Evolutionary conservation across 2,329 filamentous ascomycete genomes (phyloP), one percentile per base, ranked within the genome.

Genomic region (Colletotrichum melonis): DNA sequence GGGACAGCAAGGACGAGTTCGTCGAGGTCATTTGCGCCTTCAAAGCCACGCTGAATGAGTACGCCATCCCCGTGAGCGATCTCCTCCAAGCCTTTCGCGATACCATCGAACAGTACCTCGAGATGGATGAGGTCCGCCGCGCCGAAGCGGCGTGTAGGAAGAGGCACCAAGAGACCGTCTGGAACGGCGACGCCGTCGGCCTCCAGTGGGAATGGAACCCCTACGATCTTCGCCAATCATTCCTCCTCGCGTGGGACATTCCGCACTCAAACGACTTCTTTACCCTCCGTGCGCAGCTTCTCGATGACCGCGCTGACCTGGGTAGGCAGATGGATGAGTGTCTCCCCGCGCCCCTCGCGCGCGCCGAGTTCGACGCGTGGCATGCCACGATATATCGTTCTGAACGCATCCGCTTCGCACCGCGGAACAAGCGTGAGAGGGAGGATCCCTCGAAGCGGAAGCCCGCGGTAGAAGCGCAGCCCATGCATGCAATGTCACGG

Each of bases 31-130:
- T 42, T 1, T 72, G 69, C 59, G 69, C 58, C 22, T 72, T 72
- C 69, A 68, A 63, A 42, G 58, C 69, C 38, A 72, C 69, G 12
- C 38, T 72, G 19, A 54, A 69, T 42, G 22, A 35, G 19, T 72
- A 63, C 54, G 69, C 65, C 58, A 58, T 59, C 14, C 64, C 65
- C 1, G 22, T 63, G 1, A 22, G 38, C 42, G 12, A 26, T 5
- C 58, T 68, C 58, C 38, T 72, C n/a, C 6, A n/a, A 22, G 28
- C 49, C 16, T 72, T 72, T 6, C 16, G 3, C 16, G 5, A 5
- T 7, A 54, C 9, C 22, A 42, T 46, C 19, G 1, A 19, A 7
- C n/a, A 3, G 12, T n/a, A 38, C 22, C 3, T 28, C 28, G 8
- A 56, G 2, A 9, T 6, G 57, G 35, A 57, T 6, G n/a, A 32